phyloP scores from a whole-genome alignment of 805 yeast genomes.

The Schwanniomyces pseudopolymorphus region DNA sequence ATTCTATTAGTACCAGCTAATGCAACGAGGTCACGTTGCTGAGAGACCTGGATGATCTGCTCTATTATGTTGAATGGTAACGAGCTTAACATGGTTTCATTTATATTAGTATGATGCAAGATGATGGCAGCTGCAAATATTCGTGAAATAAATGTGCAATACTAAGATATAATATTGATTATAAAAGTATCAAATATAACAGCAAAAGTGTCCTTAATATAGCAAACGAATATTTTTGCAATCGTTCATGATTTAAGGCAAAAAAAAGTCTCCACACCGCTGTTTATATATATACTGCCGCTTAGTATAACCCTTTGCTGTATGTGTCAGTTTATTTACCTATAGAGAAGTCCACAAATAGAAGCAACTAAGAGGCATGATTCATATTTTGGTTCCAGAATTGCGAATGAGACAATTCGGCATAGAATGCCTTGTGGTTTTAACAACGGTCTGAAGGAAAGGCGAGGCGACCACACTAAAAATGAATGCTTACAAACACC shows the following conservation, averaged over 20 bases:
- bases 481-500: not conserved
- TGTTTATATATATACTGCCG: not conserved
- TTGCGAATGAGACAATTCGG: not conserved
- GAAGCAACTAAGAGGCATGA: not conserved
- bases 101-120: not conserved
- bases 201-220: not conserved
- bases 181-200: not conserved
- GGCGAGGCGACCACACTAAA: not conserved
- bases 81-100: not conserved
- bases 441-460: not conserved
- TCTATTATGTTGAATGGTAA: slow-evolving; percentile 13
- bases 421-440: not conserved
- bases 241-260: not conserved
- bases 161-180: not conserved
- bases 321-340: not conserved
- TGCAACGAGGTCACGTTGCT: slow-evolving; percentile 5
- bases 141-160: no score
- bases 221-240: not conserved
- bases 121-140: no score
- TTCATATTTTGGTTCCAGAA: slow-evolving; percentile 1
- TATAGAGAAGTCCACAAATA: not conserved
- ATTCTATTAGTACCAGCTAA: slow-evolving; percentile 6
- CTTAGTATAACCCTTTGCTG: not conserved
- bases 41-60: slow-evolving; percentile 5
- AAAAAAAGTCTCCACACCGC: not conserved